Base-by-base conservation (phyloP, 192 early-diverging fungal species). In the Podila epigama region DNA sequence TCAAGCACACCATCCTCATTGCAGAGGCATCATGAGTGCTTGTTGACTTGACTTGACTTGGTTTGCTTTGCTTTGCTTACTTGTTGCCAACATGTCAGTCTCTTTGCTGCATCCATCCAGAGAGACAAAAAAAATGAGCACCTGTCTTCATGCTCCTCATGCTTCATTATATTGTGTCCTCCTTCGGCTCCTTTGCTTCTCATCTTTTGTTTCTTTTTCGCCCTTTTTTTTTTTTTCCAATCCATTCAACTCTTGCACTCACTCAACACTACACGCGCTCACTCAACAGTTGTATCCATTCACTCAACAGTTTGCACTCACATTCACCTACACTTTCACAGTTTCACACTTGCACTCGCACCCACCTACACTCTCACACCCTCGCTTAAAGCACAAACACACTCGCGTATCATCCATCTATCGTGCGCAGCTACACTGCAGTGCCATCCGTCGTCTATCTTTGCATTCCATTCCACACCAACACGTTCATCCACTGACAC, bases 401-500 rank as follows among this genome's bases (percentile, higher is more conserved):
- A n/a, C n/a, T n/a, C n/a, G n/a, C n/a, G n/a, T n/a, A n/a, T n/a
- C n/a, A n/a, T n/a, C n/a, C n/a, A n/a, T n/a, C n/a, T n/a, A n/a
- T n/a, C n/a, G n/a, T n/a, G n/a, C n/a, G n/a, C n/a, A n/a, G n/a
- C n/a, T n/a, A n/a, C n/a, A n/a, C n/a, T n/a, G n/a, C n/a, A n/a
- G n/a, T n/a, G n/a, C n/a, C n/a, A n/a, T n/a, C n/a, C n/a, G n/a
- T n/a, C n/a, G 11, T 22, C 16, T 48, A 48, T 48, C 44, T 48
- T 48, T 48, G 44, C 44, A 48, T 48, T 48, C 44, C 44, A 48
- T 48, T 48, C 44, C 20, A 48, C n/a, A 48, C 44, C 44, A 48
- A 48, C 44, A 48, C n/a, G n/a, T n/a, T 22, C 44, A 48, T 22
- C 5, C 41, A 48, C 20, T 18, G 37, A 41, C 40, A 41, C 40